A percentile compares a stretch with the other conserved stretches of the same genome.
phyloP scores from a whole-genome alignment of 441 rosid genomes.

The Viola pubescens region DNA sequence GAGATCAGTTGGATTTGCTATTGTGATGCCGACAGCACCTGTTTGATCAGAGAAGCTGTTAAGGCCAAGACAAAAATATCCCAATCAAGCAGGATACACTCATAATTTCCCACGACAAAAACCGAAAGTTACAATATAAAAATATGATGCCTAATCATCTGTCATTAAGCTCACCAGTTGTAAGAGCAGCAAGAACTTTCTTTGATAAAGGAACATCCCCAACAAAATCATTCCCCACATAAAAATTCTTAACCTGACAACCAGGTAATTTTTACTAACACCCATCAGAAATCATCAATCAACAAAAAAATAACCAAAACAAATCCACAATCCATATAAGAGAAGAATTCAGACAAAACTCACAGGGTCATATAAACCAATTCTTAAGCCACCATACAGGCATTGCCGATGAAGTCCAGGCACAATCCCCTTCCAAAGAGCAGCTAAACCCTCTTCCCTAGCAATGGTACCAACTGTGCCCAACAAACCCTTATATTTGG shows the following conservation, averaged over 20 bases:
- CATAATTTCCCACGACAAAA: background rate
- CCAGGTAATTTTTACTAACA: conserved; percentile 4
- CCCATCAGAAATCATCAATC: conserved; percentile 12
- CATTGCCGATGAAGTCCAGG: conserved; percentile 97
- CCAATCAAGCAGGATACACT: too few species aligned
- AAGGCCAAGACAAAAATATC: too few species aligned
- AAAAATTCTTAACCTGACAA: conserved; percentile 70
- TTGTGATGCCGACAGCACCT: conserved; percentile 81
- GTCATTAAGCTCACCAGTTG: conserved; percentile 60
- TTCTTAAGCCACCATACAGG: conserved; percentile 85
- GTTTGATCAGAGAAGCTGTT: conserved; percentile 22
- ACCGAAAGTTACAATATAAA: background rate
- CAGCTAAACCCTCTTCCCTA: conserved; percentile 79
- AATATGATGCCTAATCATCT: background rate
- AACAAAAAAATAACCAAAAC: conserved; percentile 6
- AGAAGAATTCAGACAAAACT: conserved; percentile 25
- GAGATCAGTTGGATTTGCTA: conserved; percentile 98
- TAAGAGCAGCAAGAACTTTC: conserved; percentile 94
- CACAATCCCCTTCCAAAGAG: conserved; percentile 97
- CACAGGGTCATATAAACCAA: conserved; percentile 94
- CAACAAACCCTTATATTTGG: conserved; percentile 85
- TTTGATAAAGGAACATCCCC: conserved; percentile 92
- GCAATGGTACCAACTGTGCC: conserved; percentile 93
- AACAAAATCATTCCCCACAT: conserved; percentile 75
- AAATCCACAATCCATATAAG: background rate